These are phyloP conservation scores for Diaporthe caulivora DNA, from an alignment of 2,329 filamentous ascomycete species.

Conservation along the genomic window DNA sequence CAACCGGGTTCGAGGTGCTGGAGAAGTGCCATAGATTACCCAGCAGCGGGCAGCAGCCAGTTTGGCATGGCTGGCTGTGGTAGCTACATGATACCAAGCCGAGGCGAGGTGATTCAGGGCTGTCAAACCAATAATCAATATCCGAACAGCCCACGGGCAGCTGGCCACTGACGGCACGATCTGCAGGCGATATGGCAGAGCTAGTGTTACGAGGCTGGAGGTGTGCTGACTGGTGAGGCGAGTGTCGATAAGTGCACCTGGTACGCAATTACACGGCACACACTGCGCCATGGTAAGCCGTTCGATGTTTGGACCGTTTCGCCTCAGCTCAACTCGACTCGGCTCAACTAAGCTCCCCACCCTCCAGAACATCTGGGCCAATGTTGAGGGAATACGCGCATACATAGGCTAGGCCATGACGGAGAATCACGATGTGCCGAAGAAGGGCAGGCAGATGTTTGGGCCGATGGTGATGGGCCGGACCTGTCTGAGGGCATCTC, in stretches of 20 bases:
- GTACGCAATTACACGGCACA: background rate
- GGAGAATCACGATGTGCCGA: constrained; percentile 20
- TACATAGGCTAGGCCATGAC: background rate
- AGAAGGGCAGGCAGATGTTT: background rate
- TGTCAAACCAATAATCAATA: constrained; percentile 21
- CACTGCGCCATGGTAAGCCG: no score
- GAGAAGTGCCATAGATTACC: constrained; percentile 17
- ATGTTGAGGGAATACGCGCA: background rate
- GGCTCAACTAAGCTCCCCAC: constrained; percentile 7
- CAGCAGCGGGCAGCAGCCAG: background rate
- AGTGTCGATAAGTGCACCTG: background rate
- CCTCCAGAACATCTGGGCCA: constrained; percentile 7
- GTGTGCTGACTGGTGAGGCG: background rate
- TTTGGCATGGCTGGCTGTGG: background rate
- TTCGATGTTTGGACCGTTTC: constrained; percentile 19
- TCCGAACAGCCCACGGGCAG: background rate
- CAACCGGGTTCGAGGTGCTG: constrained; percentile 9
- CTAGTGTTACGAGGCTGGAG: constrained; percentile 20
- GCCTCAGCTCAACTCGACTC: constrained; percentile 2
- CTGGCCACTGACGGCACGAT: background rate
- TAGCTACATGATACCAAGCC: constrained; percentile 20
- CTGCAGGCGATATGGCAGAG: constrained; percentile 9
- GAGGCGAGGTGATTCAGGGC: constrained; percentile 19
- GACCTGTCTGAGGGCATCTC: constrained; percentile 5
- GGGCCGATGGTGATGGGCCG: constrained; percentile 4